Evolutionary conservation across 441 rosid species (phyloP).

Genomic region (Gossypium schwendimanii): DNA sequence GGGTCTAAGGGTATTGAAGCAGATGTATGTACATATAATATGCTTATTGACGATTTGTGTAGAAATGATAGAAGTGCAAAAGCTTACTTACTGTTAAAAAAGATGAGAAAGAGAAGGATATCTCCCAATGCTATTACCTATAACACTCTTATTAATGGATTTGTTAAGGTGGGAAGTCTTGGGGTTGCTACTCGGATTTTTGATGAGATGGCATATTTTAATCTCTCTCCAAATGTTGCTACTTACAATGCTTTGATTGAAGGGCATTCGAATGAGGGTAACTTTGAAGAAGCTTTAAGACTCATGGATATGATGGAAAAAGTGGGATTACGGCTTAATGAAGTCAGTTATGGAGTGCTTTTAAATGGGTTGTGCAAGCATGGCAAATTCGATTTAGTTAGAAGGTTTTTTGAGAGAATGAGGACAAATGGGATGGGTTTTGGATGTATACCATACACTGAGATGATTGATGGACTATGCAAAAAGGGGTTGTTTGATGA

Average conservation of each 20-base stretch:
- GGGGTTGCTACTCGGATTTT: slow-evolving; percentile 46
- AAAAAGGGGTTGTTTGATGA: slow-evolving; percentile 51
- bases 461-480: slow-evolving; percentile 70
- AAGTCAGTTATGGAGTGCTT: slow-evolving; percentile 59
- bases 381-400: slow-evolving; percentile 50
- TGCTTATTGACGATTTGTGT: slow-evolving; percentile 67
- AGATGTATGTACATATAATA: slow-evolving; percentile 75
- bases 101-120: slow-evolving; percentile 63
- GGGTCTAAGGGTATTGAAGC: slow-evolving; percentile 57
- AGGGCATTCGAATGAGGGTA: slow-evolving; percentile 44
- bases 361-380: slow-evolving; percentile 65
- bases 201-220: slow-evolving; percentile 58
- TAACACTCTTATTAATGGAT: slow-evolving; percentile 67
- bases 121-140: slow-evolving; percentile 67
- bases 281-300: slow-evolving; percentile 54
- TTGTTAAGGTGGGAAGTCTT: slow-evolving; percentile 66
- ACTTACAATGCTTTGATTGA: slow-evolving; percentile 66
- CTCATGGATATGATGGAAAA: slow-evolving; percentile 53
- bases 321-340: slow-evolving; percentile 44
- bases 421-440: slow-evolving; percentile 42
- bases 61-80: slow-evolving; percentile 62
- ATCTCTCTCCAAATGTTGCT: slow-evolving; percentile 48
- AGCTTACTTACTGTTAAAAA: slow-evolving; percentile 70
- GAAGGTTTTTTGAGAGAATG: slow-evolving; percentile 57
- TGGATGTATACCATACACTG: slow-evolving; percentile 54